Conservation (phyloP, 768 basidiomycete species). For the Leccinum broughii region DNA sequence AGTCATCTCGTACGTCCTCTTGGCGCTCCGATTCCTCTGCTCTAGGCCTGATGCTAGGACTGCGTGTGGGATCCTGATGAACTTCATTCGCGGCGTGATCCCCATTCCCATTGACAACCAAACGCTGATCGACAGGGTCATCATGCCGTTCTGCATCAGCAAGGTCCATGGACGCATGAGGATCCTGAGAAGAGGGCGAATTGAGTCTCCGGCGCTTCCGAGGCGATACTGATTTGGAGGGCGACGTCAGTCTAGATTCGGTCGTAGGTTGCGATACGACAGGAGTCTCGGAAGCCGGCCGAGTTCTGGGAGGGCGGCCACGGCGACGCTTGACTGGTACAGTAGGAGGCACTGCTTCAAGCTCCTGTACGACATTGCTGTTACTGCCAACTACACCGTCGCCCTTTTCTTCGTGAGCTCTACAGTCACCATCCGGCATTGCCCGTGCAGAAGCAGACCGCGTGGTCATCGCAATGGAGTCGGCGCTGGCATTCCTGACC, state of each 20-base stretch:
- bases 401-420: slow-evolving; percentile 6
- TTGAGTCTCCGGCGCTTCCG: slow-evolving; percentile 50
- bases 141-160: slow-evolving; percentile 3
- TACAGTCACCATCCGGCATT: slow-evolving; percentile 13
- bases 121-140: slow-evolving; percentile 8
- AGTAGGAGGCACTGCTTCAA: slow-evolving; percentile 7
- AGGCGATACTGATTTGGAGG: slow-evolving; percentile 27
- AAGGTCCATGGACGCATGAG: slow-evolving; percentile 9
- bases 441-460: slow-evolving; percentile 23
- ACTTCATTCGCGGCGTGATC: slow-evolving; percentile 22
- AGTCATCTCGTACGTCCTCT: slow-evolving; percentile 2
- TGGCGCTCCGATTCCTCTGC: slow-evolving; percentile 3
- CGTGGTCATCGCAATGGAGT: slow-evolving; percentile 20
- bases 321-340: slow-evolving; percentile 34
- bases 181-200: slow-evolving; percentile 33
- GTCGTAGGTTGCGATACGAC: slow-evolving; percentile 1
- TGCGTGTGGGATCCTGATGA: slow-evolving; percentile 2
- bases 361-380: slow-evolving; percentile 1
- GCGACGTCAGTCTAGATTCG: slow-evolving; percentile 12
- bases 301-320: slow-evolving; percentile 33
- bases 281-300: slow-evolving; percentile 12
- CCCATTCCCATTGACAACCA: slow-evolving; percentile 23
- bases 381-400: slow-evolving; percentile 11
- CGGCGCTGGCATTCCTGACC: slow-evolving; percentile 15
- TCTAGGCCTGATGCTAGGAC: background rate